Percentiles rank a stretch among this genome's conserved stretches.
phyloP scores from a whole-genome alignment of 2,329 filamentous ascomycete genomes.

The Reticulascus tulasneorum region DNA sequence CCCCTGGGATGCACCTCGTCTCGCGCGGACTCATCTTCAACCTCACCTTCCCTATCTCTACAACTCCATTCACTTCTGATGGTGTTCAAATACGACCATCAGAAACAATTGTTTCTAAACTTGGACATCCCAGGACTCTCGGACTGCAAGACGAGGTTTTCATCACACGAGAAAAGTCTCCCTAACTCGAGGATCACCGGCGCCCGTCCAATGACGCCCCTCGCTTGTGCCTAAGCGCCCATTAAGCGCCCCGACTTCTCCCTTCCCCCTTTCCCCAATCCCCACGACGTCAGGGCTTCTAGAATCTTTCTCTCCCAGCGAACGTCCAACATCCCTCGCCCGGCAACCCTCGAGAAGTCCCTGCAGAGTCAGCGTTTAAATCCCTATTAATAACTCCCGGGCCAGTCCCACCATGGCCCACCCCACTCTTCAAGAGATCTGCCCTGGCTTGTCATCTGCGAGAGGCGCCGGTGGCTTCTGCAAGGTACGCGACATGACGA shows the following conservation, averaged over 20 bases:
- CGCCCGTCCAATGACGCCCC: conserved; percentile 7
- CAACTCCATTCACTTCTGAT: too few species aligned
- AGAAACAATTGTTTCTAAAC: conserved; percentile 5
- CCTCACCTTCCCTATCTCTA: too few species aligned
- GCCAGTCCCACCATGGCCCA: background rate
- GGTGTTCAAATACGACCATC: too few species aligned
- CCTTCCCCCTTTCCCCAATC: background rate
- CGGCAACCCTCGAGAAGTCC: too few species aligned
- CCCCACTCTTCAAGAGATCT: background rate
- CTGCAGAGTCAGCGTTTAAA: conserved; percentile 2
- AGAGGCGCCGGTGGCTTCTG: conserved; percentile 7
- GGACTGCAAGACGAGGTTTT: conserved; percentile 9
- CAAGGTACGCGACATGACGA: conserved; percentile 1
- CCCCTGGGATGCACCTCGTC: too few species aligned
- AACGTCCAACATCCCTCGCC: background rate
- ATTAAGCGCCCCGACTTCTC: conserved; percentile 10
- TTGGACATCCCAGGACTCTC: conserved; percentile 5
- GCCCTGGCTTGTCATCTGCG: background rate
- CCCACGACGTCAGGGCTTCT: conserved; percentile 4
- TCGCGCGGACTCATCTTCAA: too few species aligned
- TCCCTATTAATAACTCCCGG: conserved; percentile 15
- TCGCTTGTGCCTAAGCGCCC: conserved; percentile 12
- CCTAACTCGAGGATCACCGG: background rate
- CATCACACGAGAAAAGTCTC: conserved; percentile 10
- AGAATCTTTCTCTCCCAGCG: conserved; percentile 6